Base-by-base conservation (phyloP, 208 protist genomes). In the Leishmania major region DNA sequence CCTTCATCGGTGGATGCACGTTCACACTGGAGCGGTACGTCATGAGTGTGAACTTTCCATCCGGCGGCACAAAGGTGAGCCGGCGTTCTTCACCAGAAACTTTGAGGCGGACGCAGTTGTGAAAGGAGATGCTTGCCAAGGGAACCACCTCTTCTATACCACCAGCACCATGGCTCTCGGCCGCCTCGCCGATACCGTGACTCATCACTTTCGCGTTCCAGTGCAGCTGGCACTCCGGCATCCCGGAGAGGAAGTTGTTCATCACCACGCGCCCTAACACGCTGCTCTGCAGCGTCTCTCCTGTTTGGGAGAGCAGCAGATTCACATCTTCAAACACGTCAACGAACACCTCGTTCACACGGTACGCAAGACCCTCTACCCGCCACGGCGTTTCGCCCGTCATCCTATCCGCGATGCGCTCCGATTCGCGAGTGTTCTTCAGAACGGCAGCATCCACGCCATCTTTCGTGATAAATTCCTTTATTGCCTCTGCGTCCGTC, bases 11-110 rank as follows among this genome's bases (percentile, higher is more conserved):
- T 8, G 98, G 93, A 73, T 98, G 92, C 57, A 99, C 94, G 57
- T 95, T 93, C 75, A 99, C 87, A 31, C 93, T 97, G 7, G 98
- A 96, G 84, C 98, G 96, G 92, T 99, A 99, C 60, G 81, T 91
- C 98, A 99, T 99, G 62, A 99, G 88, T 76, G 98, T 96, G 88
- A 99, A 99, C 67, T 99, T 97, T 59, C 99, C 99, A 89, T 99
- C 98, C 13, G 98, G 96, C 28, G 99, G 99, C 37, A 99, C 89
- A 89, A 99, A 99, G 11, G 67, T 81, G 45, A 80, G 83, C 6
- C 81, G 88, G 49, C 91, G 82, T 49, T 93, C 92, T 31, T 84
- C 93, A 76, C 99, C 98, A 51, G 98, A 98, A 35, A 93, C 91
- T 72, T 90, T 89, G n/a, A 99, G 91, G 45, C 92, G 89, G 3